These are phyloP conservation scores for Mucor velutinosus DNA, from an alignment of 371 early-diverging fungal species.

Conservation along the genomic window DNA sequence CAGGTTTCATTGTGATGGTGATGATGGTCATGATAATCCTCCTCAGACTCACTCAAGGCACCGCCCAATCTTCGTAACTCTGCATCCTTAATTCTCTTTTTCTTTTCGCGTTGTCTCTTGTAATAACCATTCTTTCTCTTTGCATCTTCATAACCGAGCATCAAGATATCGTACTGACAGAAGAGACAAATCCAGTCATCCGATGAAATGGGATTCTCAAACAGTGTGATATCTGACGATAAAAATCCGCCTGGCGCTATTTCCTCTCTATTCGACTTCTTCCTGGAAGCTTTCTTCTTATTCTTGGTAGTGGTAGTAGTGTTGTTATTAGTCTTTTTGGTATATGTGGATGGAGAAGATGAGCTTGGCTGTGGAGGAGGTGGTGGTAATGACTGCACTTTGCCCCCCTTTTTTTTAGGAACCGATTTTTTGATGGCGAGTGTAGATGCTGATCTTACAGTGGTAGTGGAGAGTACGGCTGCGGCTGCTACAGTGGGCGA, in stretches of 20 bases:
- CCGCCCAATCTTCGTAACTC: background rate
- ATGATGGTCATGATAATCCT: background rate
- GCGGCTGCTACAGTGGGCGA: background rate
- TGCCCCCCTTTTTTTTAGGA: constrained; percentile 3
- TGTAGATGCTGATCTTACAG: background rate
- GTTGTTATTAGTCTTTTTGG: constrained; percentile 1
- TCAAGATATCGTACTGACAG: constrained; percentile 46
- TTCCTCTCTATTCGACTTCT: constrained; percentile 13
- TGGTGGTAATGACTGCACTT: background rate
- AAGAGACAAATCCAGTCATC: constrained; percentile 53
- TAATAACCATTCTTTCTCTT: constrained; percentile 42
- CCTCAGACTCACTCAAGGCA: background rate
- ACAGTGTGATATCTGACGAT: constrained; percentile 28
- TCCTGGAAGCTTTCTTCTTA: constrained; percentile 5
- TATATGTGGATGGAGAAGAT: background rate
- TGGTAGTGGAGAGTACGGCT: background rate
- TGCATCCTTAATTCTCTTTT: constrained; percentile 10
- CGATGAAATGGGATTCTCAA: constrained; percentile 24
- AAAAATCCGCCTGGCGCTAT: constrained; percentile 26
- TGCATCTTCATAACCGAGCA: constrained; percentile 30
- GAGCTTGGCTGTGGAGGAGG: background rate
- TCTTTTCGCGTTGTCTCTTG: constrained; percentile 28
- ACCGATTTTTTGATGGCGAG: background rate
- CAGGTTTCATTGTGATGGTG: background rate
- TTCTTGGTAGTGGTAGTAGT: background rate